Evolutionary conservation across 1,139 yeast species (phyloP), one percentile per base, ranked within the genome.

Genomic region (Geotrichum europaeum): DNA sequence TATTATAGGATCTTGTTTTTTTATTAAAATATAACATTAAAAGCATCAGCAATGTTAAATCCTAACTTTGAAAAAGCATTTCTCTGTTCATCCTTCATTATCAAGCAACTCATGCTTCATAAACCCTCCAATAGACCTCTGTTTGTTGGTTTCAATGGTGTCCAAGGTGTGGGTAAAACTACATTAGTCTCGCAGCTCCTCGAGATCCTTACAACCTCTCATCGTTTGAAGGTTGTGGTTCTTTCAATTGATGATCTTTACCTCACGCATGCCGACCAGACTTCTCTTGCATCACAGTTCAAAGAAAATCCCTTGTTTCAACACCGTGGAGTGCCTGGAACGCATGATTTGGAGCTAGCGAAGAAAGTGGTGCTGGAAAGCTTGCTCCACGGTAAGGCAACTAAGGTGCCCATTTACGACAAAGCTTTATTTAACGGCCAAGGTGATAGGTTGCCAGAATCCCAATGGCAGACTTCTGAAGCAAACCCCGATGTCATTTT

Each of bases 321-420:
- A 65, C 96, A 96, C 2, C 76, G 98, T 52, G 99, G 99, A 0
- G 78, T 89, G 36, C 98, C 98, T 0, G 98, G 98, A 0, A 92
- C 99, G 0, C 99, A 94, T 71, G 98, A 94, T 69, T 68, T 88
- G 50, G 68, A 67, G 1, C 67, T 83, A 20, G 76, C 80, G 5
- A n/a, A 62, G 1, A 60, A 68, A 1, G 67, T 74, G n/a, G 64
- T 78, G 22, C 20, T 40, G 13, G 57, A 62, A 18, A 58, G 67
- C 20, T 63, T 77, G 52, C 51, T 55, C 15, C 60, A 57, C 1
- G 64, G 70, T 15, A 68, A 75, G 51, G 63, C 72, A 43, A 67
- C 78, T 2, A 66, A 69, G 1, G 78, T 89, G 6, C 98, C 98
- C 0, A 67, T 74, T 6, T 94, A 90, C 72, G 96, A 94, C 71